These are phyloP conservation scores for Thalassiosira livingstoniorum DNA, from an alignment of 352 stramenopile genomes.

Conservation along the genomic window DNA sequence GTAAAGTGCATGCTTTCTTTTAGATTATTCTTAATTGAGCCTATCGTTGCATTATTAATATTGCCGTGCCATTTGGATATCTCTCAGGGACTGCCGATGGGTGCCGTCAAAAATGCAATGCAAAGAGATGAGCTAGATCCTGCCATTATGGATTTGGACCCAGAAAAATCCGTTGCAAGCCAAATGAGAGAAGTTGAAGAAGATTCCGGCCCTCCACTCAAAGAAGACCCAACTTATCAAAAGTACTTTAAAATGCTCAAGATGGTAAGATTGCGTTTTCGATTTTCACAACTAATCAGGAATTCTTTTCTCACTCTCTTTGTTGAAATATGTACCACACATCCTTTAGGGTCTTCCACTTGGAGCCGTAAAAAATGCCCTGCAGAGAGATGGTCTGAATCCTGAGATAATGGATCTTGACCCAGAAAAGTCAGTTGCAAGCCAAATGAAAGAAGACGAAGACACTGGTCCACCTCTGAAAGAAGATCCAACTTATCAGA, in stretches of 20 bases:
- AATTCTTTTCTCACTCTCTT: not conserved
- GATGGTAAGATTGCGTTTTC: conserved; percentile 10
- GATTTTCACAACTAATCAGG: not conserved
- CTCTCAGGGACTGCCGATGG: conserved; percentile 62
- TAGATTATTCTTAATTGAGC: too few species aligned
- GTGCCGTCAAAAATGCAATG: conserved; percentile 91
- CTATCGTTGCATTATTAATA: too few species aligned
- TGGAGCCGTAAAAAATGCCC: conserved; percentile 93
- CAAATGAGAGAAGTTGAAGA: conserved; percentile 20
- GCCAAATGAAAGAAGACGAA: conserved; percentile 58
- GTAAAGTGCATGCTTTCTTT: too few species aligned
- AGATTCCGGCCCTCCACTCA: conserved; percentile 60
- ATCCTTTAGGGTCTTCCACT: conserved; percentile 68
- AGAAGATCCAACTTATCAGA: conserved; percentile 76
- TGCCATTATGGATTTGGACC: conserved; percentile 76
- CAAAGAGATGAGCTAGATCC: conserved; percentile 82
- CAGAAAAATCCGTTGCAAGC: conserved; percentile 33
- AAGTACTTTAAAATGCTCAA: conserved; percentile 48
- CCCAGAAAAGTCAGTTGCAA: conserved; percentile 73
- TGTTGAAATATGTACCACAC: not conserved
- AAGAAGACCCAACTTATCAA: conserved; percentile 68
- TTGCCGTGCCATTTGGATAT: too few species aligned
- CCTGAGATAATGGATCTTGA: conserved; percentile 82
- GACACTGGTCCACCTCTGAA: conserved; percentile 67
- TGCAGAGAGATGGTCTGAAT: conserved; percentile 88